phyloP scores from a whole-genome alignment of 495 filamentous ascomycete genomes.

The Schizothecium vesticola region DNA sequence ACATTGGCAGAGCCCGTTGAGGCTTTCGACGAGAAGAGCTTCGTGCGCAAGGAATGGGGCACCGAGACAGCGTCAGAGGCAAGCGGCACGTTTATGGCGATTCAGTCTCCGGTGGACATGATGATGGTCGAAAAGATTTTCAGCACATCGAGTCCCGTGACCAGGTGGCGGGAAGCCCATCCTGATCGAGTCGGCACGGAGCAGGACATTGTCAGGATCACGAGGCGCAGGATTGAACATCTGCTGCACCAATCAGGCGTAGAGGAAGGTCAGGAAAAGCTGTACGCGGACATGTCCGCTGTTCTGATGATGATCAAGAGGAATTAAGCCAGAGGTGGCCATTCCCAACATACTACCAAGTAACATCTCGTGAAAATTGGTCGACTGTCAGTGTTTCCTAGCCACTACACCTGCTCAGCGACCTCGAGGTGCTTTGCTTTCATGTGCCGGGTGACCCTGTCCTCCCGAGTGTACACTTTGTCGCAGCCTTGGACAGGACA shows the following conservation, averaged over 20 bases:
- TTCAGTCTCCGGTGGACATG: slow-evolving; percentile 15
- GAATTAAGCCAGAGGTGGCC: neutral
- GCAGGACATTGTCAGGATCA: slow-evolving; percentile 15
- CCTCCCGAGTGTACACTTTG: neutral
- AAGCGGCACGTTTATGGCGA: slow-evolving; percentile 15
- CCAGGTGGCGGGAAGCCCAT: slow-evolving; percentile 47
- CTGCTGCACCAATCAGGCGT: slow-evolving; percentile 12
- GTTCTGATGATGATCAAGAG: slow-evolving; percentile 19
- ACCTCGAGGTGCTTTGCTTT: neutral
- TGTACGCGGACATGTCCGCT: neutral
- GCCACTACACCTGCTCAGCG: neutral
- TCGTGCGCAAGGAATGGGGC: slow-evolving; percentile 39
- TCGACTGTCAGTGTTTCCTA: neutral
- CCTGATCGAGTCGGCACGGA: slow-evolving; percentile 19
- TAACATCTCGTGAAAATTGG: too few relatives aligned
- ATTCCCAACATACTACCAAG: neutral
- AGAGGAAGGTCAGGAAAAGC: slow-evolving; percentile 2
- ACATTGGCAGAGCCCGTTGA: slow-evolving; percentile 25
- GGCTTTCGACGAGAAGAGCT: slow-evolving; percentile 38
- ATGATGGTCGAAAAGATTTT: slow-evolving; percentile 28
- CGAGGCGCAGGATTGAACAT: slow-evolving; percentile 13
- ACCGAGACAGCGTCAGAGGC: neutral
- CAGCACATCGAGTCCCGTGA: slow-evolving; percentile 40
- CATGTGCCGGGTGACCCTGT: neutral
- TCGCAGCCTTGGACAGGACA: neutral